phyloP scores from a whole-genome alignment of 306 rosid species.

The Pterocarpus macrocarpus region DNA sequence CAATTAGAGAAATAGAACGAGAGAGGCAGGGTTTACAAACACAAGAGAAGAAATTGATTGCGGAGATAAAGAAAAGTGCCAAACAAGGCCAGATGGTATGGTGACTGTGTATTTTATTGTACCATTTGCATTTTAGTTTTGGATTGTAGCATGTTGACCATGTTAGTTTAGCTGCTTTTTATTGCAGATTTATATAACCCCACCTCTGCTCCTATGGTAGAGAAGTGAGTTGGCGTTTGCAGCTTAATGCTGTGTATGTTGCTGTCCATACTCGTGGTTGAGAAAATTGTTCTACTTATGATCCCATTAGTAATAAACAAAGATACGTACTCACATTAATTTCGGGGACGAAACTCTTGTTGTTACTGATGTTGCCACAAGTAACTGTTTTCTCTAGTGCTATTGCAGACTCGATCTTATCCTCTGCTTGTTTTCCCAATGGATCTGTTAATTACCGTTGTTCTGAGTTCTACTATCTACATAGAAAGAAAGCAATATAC shows the following conservation, averaged over 20 bases:
- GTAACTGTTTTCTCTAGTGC: too few species aligned
- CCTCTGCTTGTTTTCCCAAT: neutral
- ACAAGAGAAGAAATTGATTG: slow-evolving; percentile 93
- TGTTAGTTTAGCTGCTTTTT: slow-evolving; percentile 7
- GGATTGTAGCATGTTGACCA: neutral
- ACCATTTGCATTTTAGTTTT: slow-evolving; percentile 26
- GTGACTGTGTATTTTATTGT: slow-evolving; percentile 31
- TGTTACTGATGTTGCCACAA: too few species aligned
- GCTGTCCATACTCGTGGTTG: slow-evolving; percentile 3
- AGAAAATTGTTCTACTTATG: slow-evolving; percentile 17
- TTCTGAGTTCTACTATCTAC: neutral
- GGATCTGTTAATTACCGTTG: slow-evolving; percentile 13
- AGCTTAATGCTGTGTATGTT: neutral
- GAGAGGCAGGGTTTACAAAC: slow-evolving; percentile 90
- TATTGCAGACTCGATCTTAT: too few species aligned
- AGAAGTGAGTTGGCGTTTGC: slow-evolving; percentile 26
- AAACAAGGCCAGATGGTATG: slow-evolving; percentile 99
- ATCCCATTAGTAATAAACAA: slow-evolving; percentile 1
- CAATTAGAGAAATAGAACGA: slow-evolving; percentile 95
- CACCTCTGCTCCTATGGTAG: neutral
- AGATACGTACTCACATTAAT: neutral
- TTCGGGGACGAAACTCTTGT: slow-evolving; percentile 26
- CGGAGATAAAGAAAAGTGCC: slow-evolving; percentile 97
- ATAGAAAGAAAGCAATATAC: neutral
- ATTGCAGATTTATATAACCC: neutral